phyloP scores from a whole-genome alignment of 208 protist genomes.

The Crithidia bombi region DNA sequence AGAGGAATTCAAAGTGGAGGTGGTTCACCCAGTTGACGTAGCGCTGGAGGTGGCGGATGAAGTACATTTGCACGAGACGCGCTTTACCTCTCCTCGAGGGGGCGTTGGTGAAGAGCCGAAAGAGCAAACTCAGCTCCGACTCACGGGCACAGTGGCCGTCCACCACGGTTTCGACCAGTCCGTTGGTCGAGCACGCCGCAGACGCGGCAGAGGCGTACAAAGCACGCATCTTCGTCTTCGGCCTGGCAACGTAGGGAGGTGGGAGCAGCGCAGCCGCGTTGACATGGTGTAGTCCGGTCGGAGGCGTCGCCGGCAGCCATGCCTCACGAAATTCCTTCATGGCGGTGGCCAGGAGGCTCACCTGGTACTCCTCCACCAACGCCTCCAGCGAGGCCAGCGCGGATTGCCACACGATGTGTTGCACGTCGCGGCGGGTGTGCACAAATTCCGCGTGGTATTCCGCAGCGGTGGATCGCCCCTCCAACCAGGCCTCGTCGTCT shows the following conservation, averaged over 20 bases:
- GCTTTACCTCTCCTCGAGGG: neutral
- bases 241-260: neutral
- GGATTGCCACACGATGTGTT: neutral
- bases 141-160: neutral
- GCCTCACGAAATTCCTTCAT: constrained; percentile 23
- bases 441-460: neutral
- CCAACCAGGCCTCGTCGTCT: neutral
- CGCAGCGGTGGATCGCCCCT: neutral
- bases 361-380: constrained; percentile 21
- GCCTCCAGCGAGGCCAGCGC: constrained; percentile 3
- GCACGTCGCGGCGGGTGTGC: neutral
- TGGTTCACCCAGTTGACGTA: constrained; percentile 44
- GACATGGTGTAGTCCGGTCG: constrained; percentile 7
- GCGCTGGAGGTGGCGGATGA: constrained; percentile 30
- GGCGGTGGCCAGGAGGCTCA: constrained; percentile 7
- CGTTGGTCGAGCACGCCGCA: neutral
- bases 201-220: neutral
- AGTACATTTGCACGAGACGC: constrained; percentile 28
- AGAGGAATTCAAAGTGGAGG: constrained; percentile 57
- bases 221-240: neutral
- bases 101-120: constrained; percentile 8
- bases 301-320: constrained; percentile 16
- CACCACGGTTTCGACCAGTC: neutral
- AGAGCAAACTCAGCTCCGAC: constrained; percentile 23
- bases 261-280: neutral